Conservation (phyloP, 768 basidiomycete genomes). For the Cyclocybe aegerita region DNA sequence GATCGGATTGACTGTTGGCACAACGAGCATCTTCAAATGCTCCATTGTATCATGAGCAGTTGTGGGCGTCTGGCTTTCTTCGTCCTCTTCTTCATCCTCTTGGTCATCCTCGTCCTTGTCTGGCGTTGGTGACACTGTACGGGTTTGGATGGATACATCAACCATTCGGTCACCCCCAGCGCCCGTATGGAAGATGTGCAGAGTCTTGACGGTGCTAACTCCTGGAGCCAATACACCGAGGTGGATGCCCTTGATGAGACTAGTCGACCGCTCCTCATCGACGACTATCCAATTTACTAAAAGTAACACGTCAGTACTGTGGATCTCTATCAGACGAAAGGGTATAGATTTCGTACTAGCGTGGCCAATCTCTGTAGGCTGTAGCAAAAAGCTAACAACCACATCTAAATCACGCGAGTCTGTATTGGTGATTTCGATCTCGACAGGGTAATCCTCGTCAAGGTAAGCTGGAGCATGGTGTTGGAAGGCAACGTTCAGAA, state of each 20-base stretch:
- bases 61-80: slow-evolving; percentile 22
- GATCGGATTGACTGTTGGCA: slow-evolving; percentile 70
- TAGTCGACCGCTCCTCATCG: slow-evolving; percentile 62
- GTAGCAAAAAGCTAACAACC: slow-evolving; percentile 72
- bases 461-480: slow-evolving; percentile 74
- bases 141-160: slow-evolving; percentile 80
- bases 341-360: slow-evolving; percentile 46
- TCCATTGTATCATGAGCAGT: slow-evolving; percentile 46
- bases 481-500: slow-evolving; percentile 49
- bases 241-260: slow-evolving; percentile 70
- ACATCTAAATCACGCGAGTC: slow-evolving; percentile 73
- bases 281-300: slow-evolving; percentile 62
- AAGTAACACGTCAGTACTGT: neutral
- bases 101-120: slow-evolving; percentile 17
- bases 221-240: slow-evolving; percentile 68
- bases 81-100: slow-evolving; percentile 17
- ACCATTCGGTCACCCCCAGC: slow-evolving; percentile 69
- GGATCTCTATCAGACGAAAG: neutral
- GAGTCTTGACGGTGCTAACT: slow-evolving; percentile 53
- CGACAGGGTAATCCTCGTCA: slow-evolving; percentile 75
- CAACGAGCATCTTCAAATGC: slow-evolving; percentile 59
- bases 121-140: slow-evolving; percentile 23
- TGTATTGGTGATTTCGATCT: slow-evolving; percentile 64
- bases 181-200: slow-evolving; percentile 63
- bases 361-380: slow-evolving; percentile 76